A percentile compares a stretch with the other conserved stretches of the same genome.
Evolutionary conservation across 352 stramenopile species (phyloP).

Genomic region (Globisporangium cystogenes): DNA sequence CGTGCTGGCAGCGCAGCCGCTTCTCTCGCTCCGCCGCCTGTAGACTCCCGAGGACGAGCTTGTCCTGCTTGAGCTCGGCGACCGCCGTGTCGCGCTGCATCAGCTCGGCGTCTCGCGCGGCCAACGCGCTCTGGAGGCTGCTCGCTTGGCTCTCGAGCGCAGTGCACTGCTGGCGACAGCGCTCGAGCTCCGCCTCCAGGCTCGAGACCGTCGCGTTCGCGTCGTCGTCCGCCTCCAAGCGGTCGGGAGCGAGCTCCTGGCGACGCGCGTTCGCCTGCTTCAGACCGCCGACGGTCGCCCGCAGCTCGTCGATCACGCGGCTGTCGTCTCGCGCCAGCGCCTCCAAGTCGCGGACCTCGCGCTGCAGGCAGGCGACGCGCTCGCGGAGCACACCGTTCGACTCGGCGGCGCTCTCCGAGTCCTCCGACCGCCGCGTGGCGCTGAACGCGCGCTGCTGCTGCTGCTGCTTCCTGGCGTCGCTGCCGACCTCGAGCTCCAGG

Average conservation of each 20-base stretch:
- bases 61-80: conserved; percentile 32
- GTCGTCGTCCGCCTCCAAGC: too few relatives aligned
- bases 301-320: conserved; percentile 3
- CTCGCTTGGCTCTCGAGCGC: conserved; percentile 11
- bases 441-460: neutral
- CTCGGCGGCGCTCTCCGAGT: conserved; percentile 4
- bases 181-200: neutral
- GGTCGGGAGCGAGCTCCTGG: too few relatives aligned
- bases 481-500: conserved; percentile 10
- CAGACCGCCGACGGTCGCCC: conserved; percentile 1
- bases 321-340: neutral
- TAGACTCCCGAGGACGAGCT: conserved; percentile 25
- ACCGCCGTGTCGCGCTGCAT: conserved; percentile 23
- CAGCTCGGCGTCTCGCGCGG: conserved; percentile 22
- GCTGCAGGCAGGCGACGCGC: conserved; percentile 1
- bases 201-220: neutral
- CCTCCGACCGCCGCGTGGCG: neutral
- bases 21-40: conserved; percentile 26
- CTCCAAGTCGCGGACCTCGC: conserved; percentile 3
- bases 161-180: conserved; percentile 3
- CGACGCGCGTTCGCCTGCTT: neutral
- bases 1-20: conserved; percentile 15
- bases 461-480: neutral
- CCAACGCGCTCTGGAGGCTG: conserved; percentile 20
- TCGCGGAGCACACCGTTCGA: conserved; percentile 5